Base-by-base conservation (phyloP, 139 green algal species). In the Diplosphaera chodatii region DNA sequence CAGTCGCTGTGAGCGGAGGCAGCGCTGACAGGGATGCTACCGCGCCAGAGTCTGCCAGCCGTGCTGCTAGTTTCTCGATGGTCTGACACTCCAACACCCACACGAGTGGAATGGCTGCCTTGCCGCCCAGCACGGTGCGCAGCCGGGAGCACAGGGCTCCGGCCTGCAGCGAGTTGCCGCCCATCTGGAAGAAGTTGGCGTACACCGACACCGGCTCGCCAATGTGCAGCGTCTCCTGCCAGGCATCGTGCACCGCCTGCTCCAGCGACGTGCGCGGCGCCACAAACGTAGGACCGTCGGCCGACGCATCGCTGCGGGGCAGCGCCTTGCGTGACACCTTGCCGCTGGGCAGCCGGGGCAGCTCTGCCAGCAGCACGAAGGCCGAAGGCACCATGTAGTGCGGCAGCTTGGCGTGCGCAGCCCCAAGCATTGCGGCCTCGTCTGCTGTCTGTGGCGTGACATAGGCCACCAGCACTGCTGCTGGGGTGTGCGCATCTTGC, bases 401-500 rank as follows among this genome's bases (percentile, higher is more conserved):
- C n/a, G 66, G 66, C 66, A 70, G 28, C n/a, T 62, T 59, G 5
- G 25, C 4, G 21, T 33, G 6, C 5, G 29, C 13, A 2, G 48
- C 66, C 32, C 4, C 34, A 4, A 59, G 18, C 25, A 37, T 3
- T 32, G 66, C 33, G 16, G 18, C 66, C 22, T 27, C 29, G 66
- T 70, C 66, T 23, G 28, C 66, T 4, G 3, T 4, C 6, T 63
- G 22, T 10, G 72, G 72, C 32, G 65, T 68, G 33, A 77, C 66
- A 32, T 72, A 77, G 25, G 48, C 72, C 55, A 77, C 72, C n/a
- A 77, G 55, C 48, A 25, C 48, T n/a, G 64, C 32, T 28, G 55
- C 63, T 21, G 37, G 37, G 37, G 37, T 28, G 30, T 30, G 5
- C 25, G 70, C 72, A 40, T 77, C 65, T 23, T 40, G n/a, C 22